A percentile compares a stretch with the other conserved stretches of the same genome.
These are phyloP conservation scores for Trypanosoma vivax DNA, from an alignment of 208 protist genomes.

Conservation along the genomic window DNA sequence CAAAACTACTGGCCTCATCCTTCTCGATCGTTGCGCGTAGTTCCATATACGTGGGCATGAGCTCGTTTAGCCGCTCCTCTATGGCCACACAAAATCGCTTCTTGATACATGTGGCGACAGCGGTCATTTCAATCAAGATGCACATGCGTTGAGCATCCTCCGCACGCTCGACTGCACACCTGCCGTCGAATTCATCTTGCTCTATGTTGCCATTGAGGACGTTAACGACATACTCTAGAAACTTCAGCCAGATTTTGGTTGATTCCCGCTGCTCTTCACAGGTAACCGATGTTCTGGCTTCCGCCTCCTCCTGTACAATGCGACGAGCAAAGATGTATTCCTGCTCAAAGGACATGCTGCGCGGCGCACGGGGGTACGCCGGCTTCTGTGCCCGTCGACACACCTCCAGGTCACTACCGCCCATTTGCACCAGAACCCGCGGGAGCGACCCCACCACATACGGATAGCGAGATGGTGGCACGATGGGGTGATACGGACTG, in stretches of 20 bases:
- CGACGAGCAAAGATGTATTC: conserved; percentile 17
- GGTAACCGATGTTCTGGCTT: conserved; percentile 18
- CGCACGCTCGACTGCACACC: conserved; percentile 25
- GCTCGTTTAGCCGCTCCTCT: conserved; percentile 14
- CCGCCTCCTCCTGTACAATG: conserved; percentile 22
- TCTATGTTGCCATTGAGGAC: conserved; percentile 19
- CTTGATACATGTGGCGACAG: conserved; percentile 18
- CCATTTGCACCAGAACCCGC: not conserved
- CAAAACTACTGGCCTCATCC: conserved; percentile 33
- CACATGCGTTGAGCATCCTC: conserved; percentile 22
- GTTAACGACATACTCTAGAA: conserved; percentile 18
- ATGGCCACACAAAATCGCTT: conserved; percentile 32
- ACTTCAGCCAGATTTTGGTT: conserved; percentile 23
- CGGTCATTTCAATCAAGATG: conserved; percentile 37
- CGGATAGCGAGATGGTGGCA: conserved; percentile 4
- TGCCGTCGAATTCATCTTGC: conserved; percentile 18
- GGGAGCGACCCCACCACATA: conserved; percentile 25
- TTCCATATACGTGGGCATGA: conserved; percentile 37
- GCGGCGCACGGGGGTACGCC: too few relatives aligned
- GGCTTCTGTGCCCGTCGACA: too few relatives aligned
- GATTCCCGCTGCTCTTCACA: conserved; percentile 31
- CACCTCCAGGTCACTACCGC: too few relatives aligned
- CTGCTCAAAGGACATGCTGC: too few relatives aligned
- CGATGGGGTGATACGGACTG: conserved; percentile 56
- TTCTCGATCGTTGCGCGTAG: conserved; percentile 23